Evolutionary conservation across 768 basidiomycete genomes (phyloP), one percentile per base, ranked within the genome.

Genomic region (Lactarius trivialis): DNA sequence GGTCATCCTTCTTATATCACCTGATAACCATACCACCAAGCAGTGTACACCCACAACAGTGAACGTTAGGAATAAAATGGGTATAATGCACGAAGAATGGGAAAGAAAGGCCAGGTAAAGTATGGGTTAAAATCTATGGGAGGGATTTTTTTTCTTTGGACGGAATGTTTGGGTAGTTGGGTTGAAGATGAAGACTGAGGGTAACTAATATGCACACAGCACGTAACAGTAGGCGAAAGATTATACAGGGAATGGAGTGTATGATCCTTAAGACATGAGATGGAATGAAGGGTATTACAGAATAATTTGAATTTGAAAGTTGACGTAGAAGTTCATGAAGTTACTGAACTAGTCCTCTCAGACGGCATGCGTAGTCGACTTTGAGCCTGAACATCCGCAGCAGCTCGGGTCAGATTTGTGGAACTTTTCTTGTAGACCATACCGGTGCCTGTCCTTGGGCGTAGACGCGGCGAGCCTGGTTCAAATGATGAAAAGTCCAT

Each of bases 341-440:
- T 58, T 26, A 50, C 45, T 7, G 8, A 5, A 19, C 30, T 24
- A 19, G 52, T 33, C 52, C 45, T 57, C 36, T 53, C 60, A 21
- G 60, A 48, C 34, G 60, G 33, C 57, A 61, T 55, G 36, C 64
- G 64, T 34, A 67, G 58, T 41, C 66, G 60, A 36, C 64, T 67
- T 57, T 56, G 64, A 32, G 64, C 65, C 41, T 65, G 60, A 55
- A 65, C 60, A 1, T 62, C 60, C n/a, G 60, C 64, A 43, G 64
- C 64, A 7, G 64, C 60, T 30, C 64, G 52, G 15, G 60, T 65
- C 15, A 63, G 26, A 26, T 34, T 53, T n/a, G n/a, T 54, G 14
- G 65, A 53, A 39, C 67, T 67, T 43, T 61, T 66, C 58, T 48
- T 61, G 53, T 67, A 67, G 32, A 56, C 61, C 67, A 67, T 67